Base-by-base conservation (phyloP, 129 eudicot species). In the Heracleum sosnowskyi region DNA sequence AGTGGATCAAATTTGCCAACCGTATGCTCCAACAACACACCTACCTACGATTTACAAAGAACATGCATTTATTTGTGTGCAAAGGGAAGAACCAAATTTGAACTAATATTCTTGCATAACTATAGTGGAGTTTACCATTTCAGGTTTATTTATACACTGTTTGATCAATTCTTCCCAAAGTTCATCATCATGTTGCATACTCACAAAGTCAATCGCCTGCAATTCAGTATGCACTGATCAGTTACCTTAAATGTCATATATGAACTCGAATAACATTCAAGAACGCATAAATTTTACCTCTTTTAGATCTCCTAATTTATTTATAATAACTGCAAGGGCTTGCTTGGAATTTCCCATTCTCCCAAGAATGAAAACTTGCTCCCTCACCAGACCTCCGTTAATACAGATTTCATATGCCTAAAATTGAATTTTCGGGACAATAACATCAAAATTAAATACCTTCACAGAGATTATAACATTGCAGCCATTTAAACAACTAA, bases 1-100 rank as follows among this genome's bases (percentile, higher is more conserved):
- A 95, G 89, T 51, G 99, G 99, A 90, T 95, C 99, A 71, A 95
- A 96, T 79, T 92, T 90, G 79, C 99, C 97, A 26, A 95, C 99
- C 22, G 99, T 95, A 82, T 95, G 99, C 89, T 95, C 99, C 83
- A 92, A 79, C 93, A 95, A 79, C 55, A 95, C 93, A 51, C 99
- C 99, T 44, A 92, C 97, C 99, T 95, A 89, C 35, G 78, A 73
- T 79, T 35, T 49, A 77, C 42, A 12, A 12, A 39, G 33, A n/a
- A 72, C 60, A 24, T 44, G 35, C 72, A 78, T 26, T n/a, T 11
- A 60, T 1, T 9, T 60, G 33, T 26, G 33, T 60, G 68, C 68
- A 35, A 79, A 60, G 17, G 35, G 60, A 47, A 80, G 22, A 40
- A 26, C 13, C 2, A 26, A 12, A n/a, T 22, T 17, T 51, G 60